These are phyloP conservation scores for Helotiales sp. DNA, from an alignment of 2,329 filamentous ascomycete species.

Conservation along the genomic window DNA sequence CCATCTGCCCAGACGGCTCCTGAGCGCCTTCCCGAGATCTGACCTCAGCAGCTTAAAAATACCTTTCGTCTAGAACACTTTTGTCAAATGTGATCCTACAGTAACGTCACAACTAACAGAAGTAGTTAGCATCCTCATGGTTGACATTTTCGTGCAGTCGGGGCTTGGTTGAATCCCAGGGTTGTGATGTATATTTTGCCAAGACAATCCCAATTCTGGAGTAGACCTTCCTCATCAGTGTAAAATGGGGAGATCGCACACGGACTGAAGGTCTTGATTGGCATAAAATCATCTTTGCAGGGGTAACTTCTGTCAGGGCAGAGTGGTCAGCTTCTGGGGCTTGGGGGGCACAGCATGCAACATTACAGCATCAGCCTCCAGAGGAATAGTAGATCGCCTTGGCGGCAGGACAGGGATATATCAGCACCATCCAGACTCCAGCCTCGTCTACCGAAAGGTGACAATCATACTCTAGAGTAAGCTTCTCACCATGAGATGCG, in stretches of 20 bases:
- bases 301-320: background rate
- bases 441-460: background rate
- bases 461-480: background rate
- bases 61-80: background rate
- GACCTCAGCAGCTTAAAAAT: background rate
- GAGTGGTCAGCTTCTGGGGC: background rate
- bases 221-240: background rate
- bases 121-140: background rate
- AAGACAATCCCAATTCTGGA: background rate
- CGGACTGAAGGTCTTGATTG: background rate
- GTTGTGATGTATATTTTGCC: background rate
- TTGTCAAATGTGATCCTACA: background rate
- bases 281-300: background rate
- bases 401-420: background rate
- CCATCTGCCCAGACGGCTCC: background rate
- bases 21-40: no score
- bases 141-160: background rate
- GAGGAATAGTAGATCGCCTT: conserved; percentile 3
- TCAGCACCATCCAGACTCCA: background rate
- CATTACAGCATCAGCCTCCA: conserved; percentile 4
- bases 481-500: background rate
- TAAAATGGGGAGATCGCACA: background rate
- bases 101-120: background rate
- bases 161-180: background rate
- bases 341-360: conserved; percentile 8